A percentile compares a stretch with the other conserved stretches of the same genome.
Evolutionary conservation across 331 rosid species (phyloP).

Genomic region (Malus hybrid): DNA sequence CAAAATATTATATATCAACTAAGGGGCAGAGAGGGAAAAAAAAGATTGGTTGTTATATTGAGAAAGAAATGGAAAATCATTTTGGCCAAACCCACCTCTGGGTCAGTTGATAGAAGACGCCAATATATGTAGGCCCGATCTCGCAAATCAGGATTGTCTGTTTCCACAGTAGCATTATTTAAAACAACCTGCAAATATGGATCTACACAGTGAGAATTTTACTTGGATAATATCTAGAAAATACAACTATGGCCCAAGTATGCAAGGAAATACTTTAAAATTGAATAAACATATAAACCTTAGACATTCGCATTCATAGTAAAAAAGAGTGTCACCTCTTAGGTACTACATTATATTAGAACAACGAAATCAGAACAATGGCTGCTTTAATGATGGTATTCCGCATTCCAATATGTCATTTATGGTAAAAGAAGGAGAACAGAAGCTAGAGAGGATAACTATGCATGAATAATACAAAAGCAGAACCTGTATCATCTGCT

Average conservation of each 20-base stretch:
- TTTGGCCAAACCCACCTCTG: slow-evolving; percentile 65
- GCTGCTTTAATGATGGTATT: neutral
- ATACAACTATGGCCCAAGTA: neutral
- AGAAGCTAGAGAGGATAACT: slow-evolving; percentile 2
- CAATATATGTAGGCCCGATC: slow-evolving; percentile 99
- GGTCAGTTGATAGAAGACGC: slow-evolving; percentile 98
- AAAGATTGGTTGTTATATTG: neutral
- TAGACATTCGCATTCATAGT: neutral
- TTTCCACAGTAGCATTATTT: slow-evolving; percentile 96
- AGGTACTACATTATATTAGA: neutral
- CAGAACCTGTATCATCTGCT: slow-evolving; percentile 96
- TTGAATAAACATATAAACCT: neutral
- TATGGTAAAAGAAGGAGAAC: neutral
- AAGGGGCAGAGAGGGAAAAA: neutral
- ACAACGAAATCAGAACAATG: neutral
- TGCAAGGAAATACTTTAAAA: neutral
- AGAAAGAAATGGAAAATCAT: neutral
- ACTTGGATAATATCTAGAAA: slow-evolving; percentile 5
- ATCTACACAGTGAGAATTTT: slow-evolving; percentile 22
- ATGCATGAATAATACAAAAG: slow-evolving; percentile 2
- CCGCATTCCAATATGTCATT: neutral
- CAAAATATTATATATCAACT: neutral
- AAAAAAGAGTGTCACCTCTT: neutral
- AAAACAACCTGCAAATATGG: slow-evolving; percentile 68
- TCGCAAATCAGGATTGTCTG: slow-evolving; percentile 97